These are phyloP conservation scores for Vitis hybrid DNA, from an alignment of 177 flowering plant genomes.

Conservation along the genomic window DNA sequence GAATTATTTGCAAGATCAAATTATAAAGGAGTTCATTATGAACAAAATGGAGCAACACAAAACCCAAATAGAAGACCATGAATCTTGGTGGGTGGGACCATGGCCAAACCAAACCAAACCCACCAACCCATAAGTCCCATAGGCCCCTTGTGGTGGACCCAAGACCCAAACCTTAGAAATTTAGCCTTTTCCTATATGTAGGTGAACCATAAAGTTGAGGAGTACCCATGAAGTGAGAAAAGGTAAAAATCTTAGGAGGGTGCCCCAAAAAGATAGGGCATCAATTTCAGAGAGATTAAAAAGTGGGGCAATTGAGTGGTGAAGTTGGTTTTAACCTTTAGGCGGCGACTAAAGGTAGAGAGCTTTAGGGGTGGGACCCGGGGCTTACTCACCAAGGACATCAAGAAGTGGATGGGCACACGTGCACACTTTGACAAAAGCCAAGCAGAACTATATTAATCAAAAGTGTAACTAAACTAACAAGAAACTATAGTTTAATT, in stretches of 20 bases:
- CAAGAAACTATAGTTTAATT: no score
- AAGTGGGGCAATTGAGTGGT: background rate
- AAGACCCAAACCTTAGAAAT: no score
- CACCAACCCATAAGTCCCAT: no score
- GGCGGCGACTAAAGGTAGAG: conserved; percentile 27
- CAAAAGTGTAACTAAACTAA: background rate
- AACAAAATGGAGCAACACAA: no score
- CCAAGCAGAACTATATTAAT: background rate
- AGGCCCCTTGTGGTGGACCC: no score
- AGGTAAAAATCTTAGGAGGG: background rate
- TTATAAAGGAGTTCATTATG: no score
- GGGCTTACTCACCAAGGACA: conserved; percentile 22
- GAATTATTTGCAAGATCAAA: no score
- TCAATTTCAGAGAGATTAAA: conserved; percentile 1
- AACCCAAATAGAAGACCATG: no score
- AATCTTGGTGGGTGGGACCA: no score
- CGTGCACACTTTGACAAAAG: conserved; percentile 43
- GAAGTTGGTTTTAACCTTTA: conserved; percentile 30
- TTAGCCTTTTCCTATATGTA: no score
- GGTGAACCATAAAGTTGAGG: no score
- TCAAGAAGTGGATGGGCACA: conserved; percentile 35
- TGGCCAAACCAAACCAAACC: no score
- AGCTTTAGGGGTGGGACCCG: conserved; percentile 26
- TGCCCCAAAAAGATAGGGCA: background rate
- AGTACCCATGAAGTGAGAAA: background rate